These are phyloP conservation scores for Rosellinia necatrix DNA, from an alignment of 2,329 filamentous ascomycete species.

Conservation along the genomic window DNA sequence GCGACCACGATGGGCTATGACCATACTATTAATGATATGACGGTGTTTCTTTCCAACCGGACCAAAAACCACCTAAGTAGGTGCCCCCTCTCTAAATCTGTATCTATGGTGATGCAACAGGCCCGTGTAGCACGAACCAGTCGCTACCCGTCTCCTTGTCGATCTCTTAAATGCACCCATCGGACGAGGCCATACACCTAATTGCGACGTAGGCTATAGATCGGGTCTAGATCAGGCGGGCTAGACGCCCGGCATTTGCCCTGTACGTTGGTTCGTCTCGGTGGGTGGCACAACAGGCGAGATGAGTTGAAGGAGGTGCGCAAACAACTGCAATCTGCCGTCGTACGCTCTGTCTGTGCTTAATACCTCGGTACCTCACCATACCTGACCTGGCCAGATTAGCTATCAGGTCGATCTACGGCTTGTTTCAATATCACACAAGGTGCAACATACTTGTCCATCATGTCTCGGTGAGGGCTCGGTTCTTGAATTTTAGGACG, in stretches of 20 bases:
- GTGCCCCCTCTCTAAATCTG: conserved; percentile 15
- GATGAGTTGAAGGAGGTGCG: conserved; percentile 23
- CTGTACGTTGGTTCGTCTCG: conserved; percentile 11
- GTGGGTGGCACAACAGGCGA: conserved; percentile 32
- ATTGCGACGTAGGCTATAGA: too few relatives aligned
- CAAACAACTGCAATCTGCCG: conserved; percentile 18
- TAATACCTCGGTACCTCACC: conserved; percentile 8
- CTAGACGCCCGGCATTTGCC: conserved; percentile 27
- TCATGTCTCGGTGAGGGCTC: conserved; percentile 19
- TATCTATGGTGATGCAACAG: conserved; percentile 22
- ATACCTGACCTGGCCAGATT: conserved; percentile 2
- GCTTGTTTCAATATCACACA: not conserved
- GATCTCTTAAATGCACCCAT: conserved; percentile 24
- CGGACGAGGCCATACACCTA: conserved; percentile 25
- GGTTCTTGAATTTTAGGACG: conserved; percentile 1
- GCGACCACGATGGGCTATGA: too few relatives aligned
- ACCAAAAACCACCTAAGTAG: too few relatives aligned
- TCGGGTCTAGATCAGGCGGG: conserved; percentile 19
- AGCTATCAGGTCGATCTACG: conserved; percentile 11
- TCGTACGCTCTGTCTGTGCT: conserved; percentile 6
- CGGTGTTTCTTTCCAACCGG: not conserved
- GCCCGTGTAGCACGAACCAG: conserved; percentile 29
- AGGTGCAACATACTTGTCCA: not conserved
- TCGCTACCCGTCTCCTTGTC: conserved; percentile 22
- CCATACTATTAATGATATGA: conserved; percentile 6